Evolutionary conservation across 2,329 filamentous ascomycete genomes (phyloP).

Genomic region (Fusarium euwallaceae): DNA sequence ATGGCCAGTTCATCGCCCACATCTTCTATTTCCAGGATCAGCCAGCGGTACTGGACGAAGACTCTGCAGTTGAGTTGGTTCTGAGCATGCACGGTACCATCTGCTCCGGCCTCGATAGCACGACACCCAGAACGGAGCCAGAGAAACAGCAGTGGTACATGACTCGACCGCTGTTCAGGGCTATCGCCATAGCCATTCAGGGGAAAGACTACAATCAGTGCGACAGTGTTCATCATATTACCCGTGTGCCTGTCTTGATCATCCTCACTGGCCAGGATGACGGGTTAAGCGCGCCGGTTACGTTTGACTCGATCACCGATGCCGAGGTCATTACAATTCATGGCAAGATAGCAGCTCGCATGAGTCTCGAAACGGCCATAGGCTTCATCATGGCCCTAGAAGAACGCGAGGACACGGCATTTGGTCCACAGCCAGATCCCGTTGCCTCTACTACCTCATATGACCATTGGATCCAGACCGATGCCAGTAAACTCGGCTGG

Average conservation of each 20-base stretch:
- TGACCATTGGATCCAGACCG: too few relatives aligned
- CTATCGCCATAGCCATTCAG: not conserved
- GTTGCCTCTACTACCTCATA: not conserved
- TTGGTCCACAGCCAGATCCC: not conserved
- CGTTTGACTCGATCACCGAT: slow-evolving; percentile 18
- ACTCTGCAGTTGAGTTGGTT: not conserved
- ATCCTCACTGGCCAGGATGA: slow-evolving; percentile 3
- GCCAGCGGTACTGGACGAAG: not conserved
- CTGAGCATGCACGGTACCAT: not conserved
- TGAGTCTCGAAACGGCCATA: not conserved
- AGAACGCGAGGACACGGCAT: not conserved
- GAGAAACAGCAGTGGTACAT: not conserved
- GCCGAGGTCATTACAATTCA: not conserved
- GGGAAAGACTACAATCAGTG: not conserved
- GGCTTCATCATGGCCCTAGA: not conserved
- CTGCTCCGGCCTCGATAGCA: not conserved
- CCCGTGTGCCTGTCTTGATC: slow-evolving; percentile 9
- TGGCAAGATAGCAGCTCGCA: not conserved
- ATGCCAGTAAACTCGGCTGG: not conserved
- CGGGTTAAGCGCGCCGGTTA: slow-evolving; percentile 8
- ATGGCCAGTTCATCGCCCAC: slow-evolving; percentile 23
- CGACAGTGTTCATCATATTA: not conserved
- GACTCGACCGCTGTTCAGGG: not conserved
- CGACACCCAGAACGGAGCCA: not conserved
- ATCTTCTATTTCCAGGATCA: not conserved